Conservation (phyloP, 2,329 filamentous ascomycete genomes). For the Ceratocystis huliohia region DNA sequence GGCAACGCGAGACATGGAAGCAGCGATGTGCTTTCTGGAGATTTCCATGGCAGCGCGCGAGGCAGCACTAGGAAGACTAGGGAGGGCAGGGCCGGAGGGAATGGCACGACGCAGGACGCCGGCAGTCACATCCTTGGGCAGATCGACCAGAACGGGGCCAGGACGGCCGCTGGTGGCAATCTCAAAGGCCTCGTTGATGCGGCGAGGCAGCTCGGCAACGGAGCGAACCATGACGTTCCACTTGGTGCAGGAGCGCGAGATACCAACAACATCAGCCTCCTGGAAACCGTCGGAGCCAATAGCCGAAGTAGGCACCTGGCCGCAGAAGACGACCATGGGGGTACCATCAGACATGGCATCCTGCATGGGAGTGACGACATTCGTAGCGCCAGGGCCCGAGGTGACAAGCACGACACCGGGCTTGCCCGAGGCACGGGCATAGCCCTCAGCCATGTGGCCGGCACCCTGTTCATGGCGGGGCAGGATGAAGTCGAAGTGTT, state of each 20-base stretch:
- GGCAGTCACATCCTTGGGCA: slow-evolving; percentile 93
- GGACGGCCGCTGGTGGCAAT: slow-evolving; percentile 91
- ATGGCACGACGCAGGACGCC: slow-evolving; percentile 73
- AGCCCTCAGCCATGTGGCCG: slow-evolving; percentile 96
- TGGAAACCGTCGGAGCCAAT: slow-evolving; percentile 97
- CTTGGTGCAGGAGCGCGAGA: slow-evolving; percentile 90
- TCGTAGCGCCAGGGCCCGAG: slow-evolving; percentile 90
- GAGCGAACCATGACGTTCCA: slow-evolving; percentile 99
- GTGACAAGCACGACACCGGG: slow-evolving; percentile 94
- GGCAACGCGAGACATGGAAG: slow-evolving; percentile 64
- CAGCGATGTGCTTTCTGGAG: slow-evolving; percentile 57
- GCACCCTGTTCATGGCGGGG: slow-evolving; percentile 95
- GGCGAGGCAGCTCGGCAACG: slow-evolving; percentile 77
- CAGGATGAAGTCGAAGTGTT: slow-evolving; percentile 90
- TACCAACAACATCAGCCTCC: slow-evolving; percentile 87
- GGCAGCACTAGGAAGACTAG: slow-evolving; percentile 73
- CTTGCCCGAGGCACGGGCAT: slow-evolving; percentile 84
- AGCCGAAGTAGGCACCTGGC: slow-evolving; percentile 78
- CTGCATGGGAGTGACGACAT: slow-evolving; percentile 91
- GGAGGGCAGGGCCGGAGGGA: slow-evolving; percentile 59
- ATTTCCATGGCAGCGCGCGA: slow-evolving; percentile 66
- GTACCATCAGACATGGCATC: slow-evolving; percentile 92
- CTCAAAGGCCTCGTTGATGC: slow-evolving; percentile 96
- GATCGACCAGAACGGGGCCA: slow-evolving; percentile 85
- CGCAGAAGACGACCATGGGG: slow-evolving; percentile 88